Evolutionary conservation across 768 basidiomycete genomes (phyloP).

Genomic region (Suillus discolor): DNA sequence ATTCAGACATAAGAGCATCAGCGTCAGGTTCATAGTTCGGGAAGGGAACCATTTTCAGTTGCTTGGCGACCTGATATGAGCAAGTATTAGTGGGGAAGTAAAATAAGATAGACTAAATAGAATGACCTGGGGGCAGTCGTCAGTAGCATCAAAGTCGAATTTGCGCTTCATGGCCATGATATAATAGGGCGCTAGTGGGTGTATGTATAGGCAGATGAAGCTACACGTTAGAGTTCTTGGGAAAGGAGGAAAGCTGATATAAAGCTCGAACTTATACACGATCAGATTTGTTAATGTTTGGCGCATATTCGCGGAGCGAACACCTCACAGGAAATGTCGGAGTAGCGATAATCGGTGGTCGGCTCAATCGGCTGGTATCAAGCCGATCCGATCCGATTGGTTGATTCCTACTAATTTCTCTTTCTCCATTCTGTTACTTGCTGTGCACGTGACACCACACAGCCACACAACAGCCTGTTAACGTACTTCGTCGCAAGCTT

Average conservation of each 20-base stretch:
- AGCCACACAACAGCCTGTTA: not conserved
- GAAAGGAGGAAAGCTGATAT: slow-evolving; percentile 23
- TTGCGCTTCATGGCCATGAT: slow-evolving; percentile 79
- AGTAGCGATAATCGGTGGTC: slow-evolving; percentile 22
- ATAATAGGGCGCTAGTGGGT: slow-evolving; percentile 8
- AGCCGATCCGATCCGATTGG: slow-evolving; percentile 34
- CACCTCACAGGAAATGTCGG: slow-evolving; percentile 13
- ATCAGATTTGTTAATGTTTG: slow-evolving; percentile 30
- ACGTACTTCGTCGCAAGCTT: not conserved
- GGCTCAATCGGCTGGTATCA: slow-evolving; percentile 12
- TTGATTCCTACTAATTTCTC: not conserved
- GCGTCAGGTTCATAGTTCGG: slow-evolving; percentile 63
- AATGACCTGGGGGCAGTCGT: slow-evolving; percentile 50
- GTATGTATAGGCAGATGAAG: slow-evolving; percentile 12
- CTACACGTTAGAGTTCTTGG: slow-evolving; percentile 22
- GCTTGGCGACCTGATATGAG: slow-evolving; percentile 55
- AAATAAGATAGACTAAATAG: slow-evolving; percentile 18
- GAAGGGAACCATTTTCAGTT: slow-evolving; percentile 75
- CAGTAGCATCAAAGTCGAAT: slow-evolving; percentile 59
- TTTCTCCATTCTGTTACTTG: slow-evolving; percentile 10
- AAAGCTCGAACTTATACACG: slow-evolving; percentile 35
- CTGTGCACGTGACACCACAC: not conserved
- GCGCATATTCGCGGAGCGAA: slow-evolving; percentile 24
- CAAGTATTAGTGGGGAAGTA: slow-evolving; percentile 23
- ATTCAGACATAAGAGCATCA: slow-evolving; percentile 72